phyloP scores from a whole-genome alignment of 768 basidiomycete species.

The Trametes gibbosa region DNA sequence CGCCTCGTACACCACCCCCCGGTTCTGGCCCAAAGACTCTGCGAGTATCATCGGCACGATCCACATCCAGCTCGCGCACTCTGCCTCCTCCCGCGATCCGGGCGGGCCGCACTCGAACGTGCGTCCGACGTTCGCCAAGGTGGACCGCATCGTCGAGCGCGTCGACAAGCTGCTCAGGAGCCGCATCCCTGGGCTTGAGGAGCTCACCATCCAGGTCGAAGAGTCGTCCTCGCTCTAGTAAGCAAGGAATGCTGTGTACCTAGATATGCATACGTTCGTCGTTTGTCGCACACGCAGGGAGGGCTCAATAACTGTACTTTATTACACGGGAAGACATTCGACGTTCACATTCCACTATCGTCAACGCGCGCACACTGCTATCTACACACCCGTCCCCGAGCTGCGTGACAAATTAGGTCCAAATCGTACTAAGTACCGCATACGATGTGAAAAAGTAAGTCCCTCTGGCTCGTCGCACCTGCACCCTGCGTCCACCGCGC shows the following conservation, averaged over 20 bases:
- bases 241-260: too few species aligned
- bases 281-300: too few species aligned
- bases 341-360: conserved; percentile 8
- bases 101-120: conserved; percentile 48
- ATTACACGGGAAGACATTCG: conserved; percentile 8
- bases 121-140: conserved; percentile 50
- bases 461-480: neutral
- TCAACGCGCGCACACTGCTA: neutral
- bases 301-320: conserved; percentile 1
- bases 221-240: conserved; percentile 7
- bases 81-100: conserved; percentile 54
- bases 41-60: conserved; percentile 85
- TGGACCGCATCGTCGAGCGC: conserved; percentile 71
- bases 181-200: conserved; percentile 78
- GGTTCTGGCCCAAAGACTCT: conserved; percentile 97
- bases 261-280: neutral
- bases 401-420: conserved; percentile 8
- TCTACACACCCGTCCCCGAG: conserved; percentile 3
- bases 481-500: neutral
- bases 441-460: conserved; percentile 11
- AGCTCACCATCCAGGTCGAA: conserved; percentile 76
- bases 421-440: conserved; percentile 6
- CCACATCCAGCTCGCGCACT: conserved; percentile 79
- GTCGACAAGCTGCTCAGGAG: conserved; percentile 72
- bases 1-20: conserved; percentile 71